phyloP scores from a whole-genome alignment of 2,329 filamentous ascomycete genomes.

The Chrysosporium queenslandicum region DNA sequence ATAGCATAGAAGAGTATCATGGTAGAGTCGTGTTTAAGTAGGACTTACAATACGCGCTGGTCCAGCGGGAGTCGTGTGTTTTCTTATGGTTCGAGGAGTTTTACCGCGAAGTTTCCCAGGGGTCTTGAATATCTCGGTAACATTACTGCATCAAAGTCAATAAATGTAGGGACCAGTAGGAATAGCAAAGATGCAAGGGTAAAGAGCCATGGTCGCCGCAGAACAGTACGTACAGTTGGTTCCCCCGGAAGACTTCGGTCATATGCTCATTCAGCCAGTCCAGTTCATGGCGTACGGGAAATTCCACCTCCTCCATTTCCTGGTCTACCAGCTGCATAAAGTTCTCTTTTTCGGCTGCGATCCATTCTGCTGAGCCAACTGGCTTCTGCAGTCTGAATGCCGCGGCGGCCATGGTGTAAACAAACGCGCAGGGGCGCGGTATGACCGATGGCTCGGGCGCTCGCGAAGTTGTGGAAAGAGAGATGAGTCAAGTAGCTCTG shows the following conservation, averaged over 20 bases:
- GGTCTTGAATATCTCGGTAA: constrained; percentile 85
- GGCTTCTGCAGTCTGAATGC: constrained; percentile 38
- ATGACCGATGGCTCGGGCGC: not conserved
- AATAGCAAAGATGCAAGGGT: not conserved
- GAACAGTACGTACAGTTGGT: constrained; percentile 64
- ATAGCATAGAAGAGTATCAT: not conserved
- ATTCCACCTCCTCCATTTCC: constrained; percentile 87
- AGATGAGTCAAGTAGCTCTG: not conserved
- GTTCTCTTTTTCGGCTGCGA: constrained; percentile 71
- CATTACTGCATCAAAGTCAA: constrained; percentile 51
- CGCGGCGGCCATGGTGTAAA: constrained; percentile 28
- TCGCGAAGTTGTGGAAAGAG: not conserved
- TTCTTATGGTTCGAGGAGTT: constrained; percentile 39
- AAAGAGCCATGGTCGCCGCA: too few relatives aligned
- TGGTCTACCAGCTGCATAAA: constrained; percentile 64
- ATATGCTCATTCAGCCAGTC: constrained; percentile 99
- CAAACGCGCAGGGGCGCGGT: constrained; percentile 6
- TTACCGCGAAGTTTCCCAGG: constrained; percentile 42
- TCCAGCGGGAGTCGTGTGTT: constrained; percentile 21
- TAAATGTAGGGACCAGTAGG: not conserved
- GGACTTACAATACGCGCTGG: constrained; percentile 35
- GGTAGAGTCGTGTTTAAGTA: not conserved
- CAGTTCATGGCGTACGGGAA: constrained; percentile 82
- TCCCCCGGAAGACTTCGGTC: constrained; percentile 80
- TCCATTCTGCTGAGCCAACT: constrained; percentile 77